phyloP scores from a whole-genome alignment of 768 basidiomycete genomes.

The Coprinopsis sp. region DNA sequence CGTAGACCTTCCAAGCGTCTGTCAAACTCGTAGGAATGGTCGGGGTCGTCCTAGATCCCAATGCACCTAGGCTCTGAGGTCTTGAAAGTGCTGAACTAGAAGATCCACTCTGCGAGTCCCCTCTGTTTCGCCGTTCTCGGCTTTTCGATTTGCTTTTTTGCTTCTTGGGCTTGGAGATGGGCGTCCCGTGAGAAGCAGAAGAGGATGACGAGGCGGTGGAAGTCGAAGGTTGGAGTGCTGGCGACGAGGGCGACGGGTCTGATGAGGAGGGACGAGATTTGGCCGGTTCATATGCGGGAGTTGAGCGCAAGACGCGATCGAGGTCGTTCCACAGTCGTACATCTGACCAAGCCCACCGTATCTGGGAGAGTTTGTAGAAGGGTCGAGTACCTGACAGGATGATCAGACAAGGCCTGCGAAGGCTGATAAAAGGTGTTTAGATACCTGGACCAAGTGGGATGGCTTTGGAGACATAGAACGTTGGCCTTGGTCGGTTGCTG shows the following conservation, averaged over 20 bases:
- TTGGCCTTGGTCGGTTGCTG: constrained; percentile 1
- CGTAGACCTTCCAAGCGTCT: constrained; percentile 78
- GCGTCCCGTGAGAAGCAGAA: background rate
- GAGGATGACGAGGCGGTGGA: background rate
- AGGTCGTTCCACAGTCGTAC: constrained; percentile 7
- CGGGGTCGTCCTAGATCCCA: background rate
- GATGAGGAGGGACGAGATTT: background rate
- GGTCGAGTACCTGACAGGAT: background rate
- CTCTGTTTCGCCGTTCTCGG: background rate
- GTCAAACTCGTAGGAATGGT: constrained; percentile 33
- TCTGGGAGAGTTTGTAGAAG: constrained; percentile 2
- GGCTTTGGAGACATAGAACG: constrained; percentile 7
- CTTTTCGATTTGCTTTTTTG: background rate
- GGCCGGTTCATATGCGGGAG: background rate
- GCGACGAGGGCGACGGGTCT: background rate
- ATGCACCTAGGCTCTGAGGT: background rate
- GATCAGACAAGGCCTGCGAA: background rate
- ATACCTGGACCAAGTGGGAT: background rate
- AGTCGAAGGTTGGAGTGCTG: background rate
- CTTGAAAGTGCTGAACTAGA: background rate
- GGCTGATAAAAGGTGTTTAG: background rate
- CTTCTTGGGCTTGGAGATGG: background rate
- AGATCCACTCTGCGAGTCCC: background rate
- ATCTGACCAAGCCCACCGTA: constrained; percentile 11
- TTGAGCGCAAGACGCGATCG: constrained; percentile 1